phyloP scores from a whole-genome alignment of 495 filamentous ascomycete species.

The Ramalina intermedia region DNA sequence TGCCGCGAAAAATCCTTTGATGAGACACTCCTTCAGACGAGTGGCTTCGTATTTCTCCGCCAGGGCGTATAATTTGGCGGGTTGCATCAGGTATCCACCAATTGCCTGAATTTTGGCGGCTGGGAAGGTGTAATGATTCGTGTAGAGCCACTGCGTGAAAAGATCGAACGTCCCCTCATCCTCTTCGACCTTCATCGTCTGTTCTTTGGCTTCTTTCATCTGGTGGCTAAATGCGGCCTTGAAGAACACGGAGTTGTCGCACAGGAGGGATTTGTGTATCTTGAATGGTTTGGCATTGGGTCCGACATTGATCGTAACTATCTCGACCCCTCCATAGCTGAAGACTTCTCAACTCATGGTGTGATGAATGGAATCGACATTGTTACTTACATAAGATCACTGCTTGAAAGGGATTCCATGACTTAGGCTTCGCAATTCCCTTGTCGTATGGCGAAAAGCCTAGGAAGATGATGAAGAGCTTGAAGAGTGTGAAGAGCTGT shows the following conservation, averaged over 20 bases:
- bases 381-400: background rate
- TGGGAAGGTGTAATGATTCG: background rate
- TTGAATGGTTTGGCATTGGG: background rate
- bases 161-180: conserved; percentile 3
- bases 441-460: background rate
- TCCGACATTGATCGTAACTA: background rate
- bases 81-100: background rate
- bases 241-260: conserved; percentile 4
- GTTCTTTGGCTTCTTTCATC: conserved; percentile 3
- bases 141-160: conserved; percentile 9
- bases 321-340: background rate
- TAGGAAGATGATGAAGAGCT: too few relatives aligned
- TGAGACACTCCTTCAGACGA: background rate
- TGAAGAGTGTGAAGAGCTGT: too few relatives aligned
- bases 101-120: background rate
- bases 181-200: conserved; percentile 1
- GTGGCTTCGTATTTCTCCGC: background rate
- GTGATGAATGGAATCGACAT: background rate
- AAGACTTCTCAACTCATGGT: background rate
- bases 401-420: too few relatives aligned
- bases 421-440: background rate
- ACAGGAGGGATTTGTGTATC: conserved; percentile 1
- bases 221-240: background rate
- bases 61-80: background rate
- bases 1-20: background rate